Base-by-base conservation (phyloP, 768 basidiomycete genomes). In the Russula griseocarnosa region DNA sequence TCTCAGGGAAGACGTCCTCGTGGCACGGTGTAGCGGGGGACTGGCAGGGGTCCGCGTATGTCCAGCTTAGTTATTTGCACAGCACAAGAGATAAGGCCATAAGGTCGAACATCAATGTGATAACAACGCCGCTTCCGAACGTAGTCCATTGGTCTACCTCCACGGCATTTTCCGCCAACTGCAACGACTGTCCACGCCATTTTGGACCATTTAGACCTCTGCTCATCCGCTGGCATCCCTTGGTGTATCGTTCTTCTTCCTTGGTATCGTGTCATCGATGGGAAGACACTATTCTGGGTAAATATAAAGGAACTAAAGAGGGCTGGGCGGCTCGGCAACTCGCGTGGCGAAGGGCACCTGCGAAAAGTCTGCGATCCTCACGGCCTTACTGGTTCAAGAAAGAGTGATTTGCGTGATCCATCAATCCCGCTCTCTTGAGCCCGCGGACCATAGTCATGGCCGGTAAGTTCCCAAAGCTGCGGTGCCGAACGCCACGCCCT, bases 331-430 rank as follows among this genome's bases (percentile, higher is more conserved):
- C 32, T 20, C 57, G 62, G 62, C 57, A 64, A 64, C 52, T 64
- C 53, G 63, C 52, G 63, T 59, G 52, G 57, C 51, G 20, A 52
- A 51, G 53, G 36, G 16, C 22, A 36, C 11, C 20, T 9, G 30
- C n/a, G n/a, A n/a, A n/a, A n/a, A n/a, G n/a, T n/a, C n/a, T n/a
- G n/a, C 51, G 51, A 60, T 54, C 42, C 40, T 44, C 26, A 22
- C 5, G 26, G n/a, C 42, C 30, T 46, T 57, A 30, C 30, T 44
- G 28, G 13, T 18, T 47, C 44, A 63, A 40, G 40, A 36, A 59
- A 49, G 20, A 36, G 52, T 32, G 62, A 63, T 63, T 58, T 58
- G 30, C 57, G 57, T 52, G 42, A 58, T 52, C 44, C n/a, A 57
- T 57, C 42, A 47, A 47, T 44, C 47, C 49, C 40, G 62, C 42